Evolutionary conservation across 2,329 filamentous ascomycete species (phyloP), one percentile per base, ranked within the genome.

Genomic region (Achaetomium macrosporum): DNA sequence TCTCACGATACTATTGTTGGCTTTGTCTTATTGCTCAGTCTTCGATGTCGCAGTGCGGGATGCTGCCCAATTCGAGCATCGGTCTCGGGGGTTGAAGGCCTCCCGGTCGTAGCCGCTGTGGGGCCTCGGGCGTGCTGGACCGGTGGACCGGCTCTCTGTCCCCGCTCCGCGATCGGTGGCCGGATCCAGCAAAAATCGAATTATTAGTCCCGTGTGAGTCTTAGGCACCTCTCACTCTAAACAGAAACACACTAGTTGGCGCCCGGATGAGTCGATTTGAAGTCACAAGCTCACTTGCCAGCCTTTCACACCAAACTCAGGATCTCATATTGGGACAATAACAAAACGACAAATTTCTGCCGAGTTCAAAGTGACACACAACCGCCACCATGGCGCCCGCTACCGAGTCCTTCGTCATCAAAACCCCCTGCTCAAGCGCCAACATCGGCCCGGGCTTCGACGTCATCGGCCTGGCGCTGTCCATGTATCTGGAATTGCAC

Each of bases 371-470:
- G 25, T 25, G 17, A 47, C 15, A 20, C 5, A 25, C 35, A 33
- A 45, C 33, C 29, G 25, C 25, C 25, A 16, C 35, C 33, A 50
- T 45, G 42, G 42, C 40, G 47, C 42, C 51, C 11, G 11, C 33
- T 11, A 53, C 56, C 41, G 78, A 83, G 65, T 82, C 81, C 50
- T 85, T 87, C 71, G 74, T 79, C 62, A 88, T 90, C 76, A 83
- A 80, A 73, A 89, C 90, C 57, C 92, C 92, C 60, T 95, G 89
- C 75, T 97, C 92, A 56, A 96, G 91, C 57, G 92, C 92, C 73
- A 97, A 97, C 76, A 96, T 97, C 67, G 92, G 90, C 62, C 92
- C 92, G 45, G 92, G 92, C 54, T 99, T 97, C 77, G 92, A 99
- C 76, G 92, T 96, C 64, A 96, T 97, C 69, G 90, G 93, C 62